Base-by-base conservation (phyloP, 2,329 filamentous ascomycete species). In the Botryotinia globosa region DNA sequence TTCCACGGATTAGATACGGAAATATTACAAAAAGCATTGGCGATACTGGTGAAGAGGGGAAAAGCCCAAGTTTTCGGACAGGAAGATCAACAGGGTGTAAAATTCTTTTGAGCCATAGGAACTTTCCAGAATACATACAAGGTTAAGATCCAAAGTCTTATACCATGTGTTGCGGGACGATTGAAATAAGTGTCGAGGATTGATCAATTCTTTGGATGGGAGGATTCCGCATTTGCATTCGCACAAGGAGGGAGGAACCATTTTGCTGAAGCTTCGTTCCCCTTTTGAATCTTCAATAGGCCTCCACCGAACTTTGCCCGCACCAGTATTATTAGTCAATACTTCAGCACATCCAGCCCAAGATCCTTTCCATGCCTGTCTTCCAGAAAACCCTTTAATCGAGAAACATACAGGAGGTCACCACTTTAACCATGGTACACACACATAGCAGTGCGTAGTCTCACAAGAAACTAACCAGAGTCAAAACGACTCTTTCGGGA, bases 41-140 rank as follows among this genome's bases (percentile, higher is more conserved):
- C 89, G 74, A 86, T 96, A 67, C 86, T 98, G 66, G 94, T 97
- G 51, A 97, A 97, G 86, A 88, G 91, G 75, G 94, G 94, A 77
- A 97, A 92, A 83, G 95, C 94, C 22, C 95, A 98, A 82, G 90
- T 98, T 39, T 98, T 99, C 83, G 95, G 95, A 48, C 88, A 89
- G 71, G 94, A 95, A 79, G 94, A 95, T 80, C 92, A 93, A 74
- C 89, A 92, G 79, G 96, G 96, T 79, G 94, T 98, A 76, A 99
- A 99, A 84, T 98, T 99, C 84, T 98, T 98, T 81, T 98, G 65
- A 73, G 37, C 32, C 14, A 63, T 37, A 16, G 16, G 34, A 54
- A 42, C 44, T n/a, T 34, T 34, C 22, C 25, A 25, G 29, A 25
- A 34, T 42, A 32, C n/a, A 42, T 42, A 56, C 42, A n/a, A n/a